Percentiles rank a stretch among this genome's conserved stretches.
These are phyloP conservation scores for Tricholoma sp. DNA, from an alignment of 768 basidiomycete species.

Conservation along the genomic window DNA sequence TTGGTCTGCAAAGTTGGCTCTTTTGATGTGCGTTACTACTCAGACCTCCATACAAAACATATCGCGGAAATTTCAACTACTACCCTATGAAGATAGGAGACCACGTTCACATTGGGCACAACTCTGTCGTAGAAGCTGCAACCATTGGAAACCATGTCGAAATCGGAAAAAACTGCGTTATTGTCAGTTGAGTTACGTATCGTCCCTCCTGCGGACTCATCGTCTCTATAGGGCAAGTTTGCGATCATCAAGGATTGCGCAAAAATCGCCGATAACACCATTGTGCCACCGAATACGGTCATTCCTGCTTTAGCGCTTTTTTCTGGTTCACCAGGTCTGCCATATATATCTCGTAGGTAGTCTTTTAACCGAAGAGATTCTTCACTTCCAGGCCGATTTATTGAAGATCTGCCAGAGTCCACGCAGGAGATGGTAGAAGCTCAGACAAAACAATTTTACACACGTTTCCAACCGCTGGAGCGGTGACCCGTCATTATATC, in stretches of 20 bases:
- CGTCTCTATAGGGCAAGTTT: constrained; percentile 77
- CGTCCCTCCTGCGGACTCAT: neutral
- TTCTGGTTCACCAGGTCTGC: constrained; percentile 81
- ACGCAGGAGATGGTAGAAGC: constrained; percentile 90
- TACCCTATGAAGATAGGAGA: constrained; percentile 98
- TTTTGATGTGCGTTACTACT: neutral
- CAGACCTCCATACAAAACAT: constrained; percentile 86
- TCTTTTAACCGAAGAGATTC: constrained; percentile 1
- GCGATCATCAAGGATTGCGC: constrained; percentile 96
- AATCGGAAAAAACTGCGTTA: constrained; percentile 93
- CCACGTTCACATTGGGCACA: constrained; percentile 90
- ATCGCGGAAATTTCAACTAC: constrained; percentile 90
- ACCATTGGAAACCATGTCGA: constrained; percentile 91
- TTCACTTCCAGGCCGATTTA: constrained; percentile 56
- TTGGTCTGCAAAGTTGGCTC: neutral
- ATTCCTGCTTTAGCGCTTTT: constrained; percentile 86
- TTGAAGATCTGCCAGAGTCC: constrained; percentile 86
- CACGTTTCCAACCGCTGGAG: constrained; percentile 68
- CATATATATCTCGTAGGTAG: neutral
- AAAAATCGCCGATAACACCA: constrained; percentile 81
- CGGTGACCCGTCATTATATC: constrained; percentile 12
- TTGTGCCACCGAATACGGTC: constrained; percentile 89
- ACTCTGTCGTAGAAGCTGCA: constrained; percentile 87
- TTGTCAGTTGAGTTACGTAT: constrained; percentile 49
- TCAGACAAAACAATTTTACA: constrained; percentile 80